Percentiles rank a stretch among this genome's conserved stretches.
These are phyloP conservation scores for Aureobasidium sp. DNA, from an alignment of 2,329 filamentous ascomycete species.

Conservation along the genomic window DNA sequence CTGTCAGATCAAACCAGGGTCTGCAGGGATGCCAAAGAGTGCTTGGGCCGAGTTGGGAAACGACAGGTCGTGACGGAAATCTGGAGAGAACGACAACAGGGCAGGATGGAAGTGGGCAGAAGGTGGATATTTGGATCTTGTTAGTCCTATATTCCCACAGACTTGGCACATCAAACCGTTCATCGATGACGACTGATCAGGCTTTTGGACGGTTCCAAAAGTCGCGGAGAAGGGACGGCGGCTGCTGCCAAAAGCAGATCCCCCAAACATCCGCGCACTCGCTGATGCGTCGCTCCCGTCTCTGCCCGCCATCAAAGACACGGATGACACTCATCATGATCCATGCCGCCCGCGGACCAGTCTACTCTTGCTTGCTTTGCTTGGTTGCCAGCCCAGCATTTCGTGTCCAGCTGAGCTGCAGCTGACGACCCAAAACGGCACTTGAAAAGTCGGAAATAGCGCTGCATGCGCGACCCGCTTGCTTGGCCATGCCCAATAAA, in stretches of 20 bases:
- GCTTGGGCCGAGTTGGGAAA: neutral
- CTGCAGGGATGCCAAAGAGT: neutral
- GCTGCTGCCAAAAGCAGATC: neutral
- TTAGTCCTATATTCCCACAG: neutral
- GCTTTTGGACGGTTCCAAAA: neutral
- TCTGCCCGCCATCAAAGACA: neutral
- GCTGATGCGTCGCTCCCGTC: neutral
- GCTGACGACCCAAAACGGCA: constrained; percentile 1
- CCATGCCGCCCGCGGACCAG: neutral
- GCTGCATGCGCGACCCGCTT: neutral
- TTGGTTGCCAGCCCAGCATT: neutral
- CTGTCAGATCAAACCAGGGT: neutral
- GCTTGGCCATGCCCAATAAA: constrained; percentile 8
- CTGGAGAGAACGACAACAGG: constrained; percentile 5
- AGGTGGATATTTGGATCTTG: constrained; percentile 1
- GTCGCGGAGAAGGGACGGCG: constrained; percentile 7
- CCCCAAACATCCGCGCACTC: neutral
- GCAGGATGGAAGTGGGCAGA: neutral
- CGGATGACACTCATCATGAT: neutral
- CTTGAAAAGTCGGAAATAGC: neutral
- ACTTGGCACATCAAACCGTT: constrained; percentile 9
- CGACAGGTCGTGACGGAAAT: neutral
- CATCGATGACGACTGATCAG: neutral
- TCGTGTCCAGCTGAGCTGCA: constrained; percentile 6
- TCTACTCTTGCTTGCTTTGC: neutral